Conservation (phyloP, 2,329 filamentous ascomycete species). For the Lecanicillium sp. region DNA sequence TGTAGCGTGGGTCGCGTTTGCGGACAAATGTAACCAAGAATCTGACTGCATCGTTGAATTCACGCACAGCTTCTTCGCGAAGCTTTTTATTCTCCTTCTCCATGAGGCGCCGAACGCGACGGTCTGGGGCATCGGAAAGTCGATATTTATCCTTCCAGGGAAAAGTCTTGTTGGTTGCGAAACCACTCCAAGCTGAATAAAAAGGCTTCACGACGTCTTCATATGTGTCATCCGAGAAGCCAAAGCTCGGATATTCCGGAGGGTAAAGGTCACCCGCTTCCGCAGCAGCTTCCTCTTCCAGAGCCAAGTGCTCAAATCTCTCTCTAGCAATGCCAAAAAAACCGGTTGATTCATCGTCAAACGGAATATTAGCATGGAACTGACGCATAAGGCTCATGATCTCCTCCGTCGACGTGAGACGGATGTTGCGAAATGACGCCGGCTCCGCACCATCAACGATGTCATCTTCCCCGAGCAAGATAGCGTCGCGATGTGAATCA, state of each 20-base stretch:
- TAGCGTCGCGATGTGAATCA: constrained; percentile 83
- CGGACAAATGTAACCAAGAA: constrained; percentile 81
- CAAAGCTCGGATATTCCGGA: constrained; percentile 74
- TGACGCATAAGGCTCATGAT: constrained; percentile 70
- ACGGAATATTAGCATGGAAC: constrained; percentile 71
- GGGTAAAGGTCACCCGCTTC: constrained; percentile 56
- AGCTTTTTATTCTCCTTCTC: constrained; percentile 89
- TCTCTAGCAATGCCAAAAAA: constrained; percentile 78
- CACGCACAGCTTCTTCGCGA: constrained; percentile 72
- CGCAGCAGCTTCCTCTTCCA: constrained; percentile 71
- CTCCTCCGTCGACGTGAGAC: constrained; percentile 73
- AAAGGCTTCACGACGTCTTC: constrained; percentile 73
- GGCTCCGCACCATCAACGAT: constrained; percentile 37
- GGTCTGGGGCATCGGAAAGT: constrained; percentile 78
- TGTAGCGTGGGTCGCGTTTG: constrained; percentile 83
- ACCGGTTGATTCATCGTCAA: constrained; percentile 69
- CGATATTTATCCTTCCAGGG: constrained; percentile 84
- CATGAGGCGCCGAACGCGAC: constrained; percentile 73
- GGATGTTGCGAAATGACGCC: constrained; percentile 59
- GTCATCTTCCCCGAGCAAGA: constrained; percentile 59
- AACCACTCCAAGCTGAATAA: constrained; percentile 73
- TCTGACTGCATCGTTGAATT: constrained; percentile 89
- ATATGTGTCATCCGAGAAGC: constrained; percentile 65
- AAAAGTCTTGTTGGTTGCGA: constrained; percentile 79
- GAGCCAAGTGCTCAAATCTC: constrained; percentile 71